Percentiles rank a stretch among this genome's conserved stretches.
phyloP scores from a whole-genome alignment of 2,329 filamentous ascomycete species.

The Aspergillus candidus region DNA sequence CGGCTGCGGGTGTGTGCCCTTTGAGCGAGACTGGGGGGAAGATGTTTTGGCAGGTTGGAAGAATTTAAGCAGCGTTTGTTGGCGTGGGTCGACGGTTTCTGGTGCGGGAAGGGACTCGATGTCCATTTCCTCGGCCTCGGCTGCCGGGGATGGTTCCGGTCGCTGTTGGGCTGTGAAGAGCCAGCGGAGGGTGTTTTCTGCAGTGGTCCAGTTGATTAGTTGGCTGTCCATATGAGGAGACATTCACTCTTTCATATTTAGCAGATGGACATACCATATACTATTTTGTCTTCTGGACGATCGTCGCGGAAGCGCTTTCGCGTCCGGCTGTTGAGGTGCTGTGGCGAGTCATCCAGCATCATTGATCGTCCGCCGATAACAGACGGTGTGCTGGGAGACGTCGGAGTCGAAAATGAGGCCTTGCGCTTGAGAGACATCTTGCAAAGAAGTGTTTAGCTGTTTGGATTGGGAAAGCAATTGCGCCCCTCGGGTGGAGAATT shows the following conservation, averaged over 20 bases:
- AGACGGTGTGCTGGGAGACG: slow-evolving; percentile 32
- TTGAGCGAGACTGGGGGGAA: slow-evolving; percentile 11
- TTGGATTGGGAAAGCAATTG: neutral
- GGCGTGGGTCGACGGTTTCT: slow-evolving; percentile 32
- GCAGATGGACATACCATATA: slow-evolving; percentile 45
- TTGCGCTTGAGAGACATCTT: slow-evolving; percentile 56
- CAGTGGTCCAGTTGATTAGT: slow-evolving; percentile 12
- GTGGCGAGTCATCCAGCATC: slow-evolving; percentile 28
- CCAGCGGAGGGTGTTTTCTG: slow-evolving; percentile 40
- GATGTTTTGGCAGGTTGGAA: slow-evolving; percentile 28
- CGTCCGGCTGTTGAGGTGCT: slow-evolving; percentile 51
- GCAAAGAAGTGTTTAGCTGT: neutral
- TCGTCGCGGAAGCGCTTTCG: slow-evolving; percentile 54
- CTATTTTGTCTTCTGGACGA: slow-evolving; percentile 49
- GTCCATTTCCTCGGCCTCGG: slow-evolving; percentile 22
- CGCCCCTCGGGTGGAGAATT: neutral
- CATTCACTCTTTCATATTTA: neutral
- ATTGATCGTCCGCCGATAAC: slow-evolving; percentile 19
- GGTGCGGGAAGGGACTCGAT: slow-evolving; percentile 18
- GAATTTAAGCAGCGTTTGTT: slow-evolving; percentile 37
- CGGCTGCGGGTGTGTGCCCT: slow-evolving; percentile 10
- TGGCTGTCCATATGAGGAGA: neutral
- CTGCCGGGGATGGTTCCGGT: slow-evolving; percentile 8
- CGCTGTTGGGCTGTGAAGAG: slow-evolving; percentile 36
- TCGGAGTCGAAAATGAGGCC: slow-evolving; percentile 45